phyloP scores from a whole-genome alignment of 1,284 basidiomycete genomes.

The Cryptococcus jaspeensis region DNA sequence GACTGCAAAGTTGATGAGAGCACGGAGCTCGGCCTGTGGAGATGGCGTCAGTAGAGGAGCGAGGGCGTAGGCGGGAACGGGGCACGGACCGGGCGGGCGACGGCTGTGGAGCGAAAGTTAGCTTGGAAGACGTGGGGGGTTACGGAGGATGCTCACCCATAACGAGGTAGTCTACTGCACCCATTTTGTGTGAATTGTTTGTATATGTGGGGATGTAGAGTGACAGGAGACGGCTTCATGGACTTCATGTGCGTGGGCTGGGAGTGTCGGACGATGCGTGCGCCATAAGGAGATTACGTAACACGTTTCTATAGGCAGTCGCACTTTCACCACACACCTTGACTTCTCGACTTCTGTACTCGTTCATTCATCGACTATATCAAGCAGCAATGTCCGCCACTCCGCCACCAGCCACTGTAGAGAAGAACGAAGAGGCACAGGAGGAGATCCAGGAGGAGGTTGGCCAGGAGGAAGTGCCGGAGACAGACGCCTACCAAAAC shows the following conservation, averaged over 20 bases:
- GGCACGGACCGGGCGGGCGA: conserved; percentile 36
- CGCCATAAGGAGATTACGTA: too few relatives aligned
- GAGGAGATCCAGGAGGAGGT: neutral
- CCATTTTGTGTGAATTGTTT: conserved; percentile 26
- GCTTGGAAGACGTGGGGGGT: neutral
- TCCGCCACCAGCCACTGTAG: conserved; percentile 10
- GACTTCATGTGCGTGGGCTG: too few relatives aligned
- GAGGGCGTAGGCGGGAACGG: neutral
- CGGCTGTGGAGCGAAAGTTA: conserved; percentile 18
- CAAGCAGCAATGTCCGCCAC: conserved; percentile 14
- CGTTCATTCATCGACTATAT: neutral
- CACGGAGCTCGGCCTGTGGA: conserved; percentile 70
- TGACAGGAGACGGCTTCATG: too few relatives aligned
- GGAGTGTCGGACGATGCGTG: too few relatives aligned
- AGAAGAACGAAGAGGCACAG: neutral
- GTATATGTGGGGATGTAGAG: neutral
- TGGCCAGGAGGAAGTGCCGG: neutral
- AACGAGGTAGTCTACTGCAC: conserved; percentile 26
- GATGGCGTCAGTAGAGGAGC: conserved; percentile 52
- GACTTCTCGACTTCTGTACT: neutral
- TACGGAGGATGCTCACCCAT: conserved; percentile 29
- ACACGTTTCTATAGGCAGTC: too few relatives aligned
- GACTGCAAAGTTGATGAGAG: conserved; percentile 72
- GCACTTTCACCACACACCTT: too few relatives aligned
- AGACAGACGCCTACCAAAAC: conserved; percentile 2